phyloP scores from a whole-genome alignment of 163 green algal species.

The Chloromonas sp. region DNA sequence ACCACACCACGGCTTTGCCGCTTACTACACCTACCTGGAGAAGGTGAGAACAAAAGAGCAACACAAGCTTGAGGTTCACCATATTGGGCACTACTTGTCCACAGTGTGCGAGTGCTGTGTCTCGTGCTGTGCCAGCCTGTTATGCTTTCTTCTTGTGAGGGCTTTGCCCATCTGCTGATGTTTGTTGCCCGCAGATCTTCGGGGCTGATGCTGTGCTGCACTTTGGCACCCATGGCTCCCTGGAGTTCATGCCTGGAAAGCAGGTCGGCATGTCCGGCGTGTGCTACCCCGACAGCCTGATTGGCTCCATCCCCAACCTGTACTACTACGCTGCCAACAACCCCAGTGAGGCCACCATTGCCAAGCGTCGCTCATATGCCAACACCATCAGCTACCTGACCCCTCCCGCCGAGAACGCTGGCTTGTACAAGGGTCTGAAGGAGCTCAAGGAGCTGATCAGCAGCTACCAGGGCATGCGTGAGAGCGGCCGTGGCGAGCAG shows the following conservation, averaged over 20 bases:
- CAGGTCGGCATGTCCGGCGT: slow-evolving; percentile 93
- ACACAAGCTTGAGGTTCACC: too few relatives aligned
- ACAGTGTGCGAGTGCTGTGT: too few relatives aligned
- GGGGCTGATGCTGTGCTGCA: slow-evolving; percentile 95
- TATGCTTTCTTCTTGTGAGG: too few relatives aligned
- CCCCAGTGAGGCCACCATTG: slow-evolving; percentile 94
- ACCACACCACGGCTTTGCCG: slow-evolving; percentile 97
- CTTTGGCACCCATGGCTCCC: slow-evolving; percentile 97
- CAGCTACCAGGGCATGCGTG: slow-evolving; percentile 91
- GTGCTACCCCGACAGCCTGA: slow-evolving; percentile 97
- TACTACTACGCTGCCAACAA: slow-evolving; percentile 99
- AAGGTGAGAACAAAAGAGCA: slow-evolving; percentile 28
- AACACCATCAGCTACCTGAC: slow-evolving; percentile 99
- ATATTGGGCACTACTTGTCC: too few relatives aligned
- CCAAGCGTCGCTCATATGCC: slow-evolving; percentile 97
- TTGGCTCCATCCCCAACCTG: slow-evolving; percentile 95
- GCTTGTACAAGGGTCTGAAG: slow-evolving; percentile 97
- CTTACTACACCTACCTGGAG: slow-evolving; percentile 99
- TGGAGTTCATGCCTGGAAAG: slow-evolving; percentile 99
- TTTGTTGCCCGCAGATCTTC: slow-evolving; percentile 60
- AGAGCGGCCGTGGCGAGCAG: slow-evolving; percentile 73
- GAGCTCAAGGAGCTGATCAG: slow-evolving; percentile 97
- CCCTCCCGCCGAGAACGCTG: slow-evolving; percentile 96
- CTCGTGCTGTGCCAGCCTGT: too few relatives aligned
- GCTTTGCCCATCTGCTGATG: background rate